Evolutionary conservation across 2,329 filamentous ascomycete genomes (phyloP), one percentile per base, ranked within the genome.

Genomic region (Botrytis deweyae): DNA sequence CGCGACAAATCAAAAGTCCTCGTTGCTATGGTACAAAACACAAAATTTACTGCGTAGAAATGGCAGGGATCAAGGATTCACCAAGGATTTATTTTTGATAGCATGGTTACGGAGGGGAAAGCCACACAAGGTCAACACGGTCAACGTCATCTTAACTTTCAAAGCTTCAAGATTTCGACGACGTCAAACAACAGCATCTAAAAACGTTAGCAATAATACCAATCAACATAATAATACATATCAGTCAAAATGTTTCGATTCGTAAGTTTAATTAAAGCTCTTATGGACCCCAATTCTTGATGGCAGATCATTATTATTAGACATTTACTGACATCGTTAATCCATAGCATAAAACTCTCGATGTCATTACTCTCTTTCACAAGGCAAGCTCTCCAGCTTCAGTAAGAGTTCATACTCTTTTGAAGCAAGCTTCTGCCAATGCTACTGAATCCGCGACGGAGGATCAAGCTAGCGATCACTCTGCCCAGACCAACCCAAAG

Each of bases 311-410:
- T 58, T 29, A 71, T 49, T 44, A 44, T 62, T 12, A 67, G 75
- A 68, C 74, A 18, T 29, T 18, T 58, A 18, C 71, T 71, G 29
- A 72, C 63, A 22, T 61, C 46, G 25, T 73, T n/a, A 49, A 14
- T 36, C 16, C 8, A 29, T 55, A 94, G 92, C 89, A 87, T 84
- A 95, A 94, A 87, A 88, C 92, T 78, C 88, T 93, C 83, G 95
- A 98, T 86, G 93, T 97, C 78, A 90, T 98, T 82, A 98, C 95
- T 75, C 91, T 99, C 86, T 99, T 98, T 87, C 95, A 98, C 88
- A 93, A 93, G 83, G 89, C 95, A 74, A 88, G 87, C 79, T 88
- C 89, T 72, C 88, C 92, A 36, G 87, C 91, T 76, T 98, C 95
- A 5, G 86, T 89, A 69, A 90, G 92, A 75, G 92, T 92, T 46